Base-by-base conservation (phyloP, 805 yeast species). In the Yarrowia sp. region DNA sequence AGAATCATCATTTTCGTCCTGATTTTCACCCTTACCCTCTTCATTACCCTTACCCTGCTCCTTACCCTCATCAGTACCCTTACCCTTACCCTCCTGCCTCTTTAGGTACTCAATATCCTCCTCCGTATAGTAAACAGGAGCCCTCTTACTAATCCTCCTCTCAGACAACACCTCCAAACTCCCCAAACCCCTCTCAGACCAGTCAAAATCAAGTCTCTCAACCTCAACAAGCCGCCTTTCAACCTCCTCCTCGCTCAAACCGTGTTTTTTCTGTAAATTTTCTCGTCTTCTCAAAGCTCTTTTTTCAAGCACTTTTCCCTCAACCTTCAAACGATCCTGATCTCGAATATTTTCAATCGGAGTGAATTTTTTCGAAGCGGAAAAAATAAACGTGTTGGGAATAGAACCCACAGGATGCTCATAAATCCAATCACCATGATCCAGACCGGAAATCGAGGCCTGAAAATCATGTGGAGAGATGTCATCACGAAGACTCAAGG, bases 321-420 rank as follows among this genome's bases (percentile, higher is more conserved):
- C 17, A 10, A 55, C 42, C 15, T 15, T 51, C 3, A 58, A 33
- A 1, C 64, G 41, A 11, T 43, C 64, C 14, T 18, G 33, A 28
- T 58, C 64, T 10, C 64, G 64, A 58, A 58, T 43, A 35, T 58
- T 58, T n/a, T 43, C 51, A 11, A 58, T 43, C 4, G 64, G 64
- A 2, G 51, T n/a, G 13, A 22, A 36, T n/a, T 53, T 65, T 82
- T 36, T 74, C 68, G 32, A 65, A 3, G 83, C 73, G 8, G 93
- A 88, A 70, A 90, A 88, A 13, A 90, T 88, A 72, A 82, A 85
- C 72, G 86, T 87, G 67, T 85, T 79, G 22, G 83, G 85, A 22
- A 86, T 72, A 0, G 87, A 88, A 41, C 86, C 79, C 2, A 85
- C 83, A 28, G 78, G 82, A 72, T 89, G 90, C 73, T 90, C 96